Evolutionary conservation across 2,329 filamentous ascomycete genomes (phyloP), one percentile per base, ranked within the genome.

Genomic region (Fusarium keratoplasticum): DNA sequence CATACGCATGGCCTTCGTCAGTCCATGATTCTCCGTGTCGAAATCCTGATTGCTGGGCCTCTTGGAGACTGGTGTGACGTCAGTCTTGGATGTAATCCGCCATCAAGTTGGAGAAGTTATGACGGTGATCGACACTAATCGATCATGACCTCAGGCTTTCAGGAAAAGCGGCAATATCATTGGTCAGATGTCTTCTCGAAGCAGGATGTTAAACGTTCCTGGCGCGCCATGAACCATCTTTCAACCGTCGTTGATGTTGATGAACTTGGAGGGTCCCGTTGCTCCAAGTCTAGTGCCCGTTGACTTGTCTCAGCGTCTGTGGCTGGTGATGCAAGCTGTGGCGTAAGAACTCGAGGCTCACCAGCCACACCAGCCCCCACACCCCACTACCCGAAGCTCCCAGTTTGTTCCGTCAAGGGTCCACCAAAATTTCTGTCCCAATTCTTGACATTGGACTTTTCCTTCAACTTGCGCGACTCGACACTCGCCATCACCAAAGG

Each of bases 1-100:
- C 61, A 50, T 55, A 66, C 38, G 13, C 38, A 42, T 42, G 40
- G 52, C 44, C 25, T 64, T 50, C 29, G 38, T 64, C 67, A 71
- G 65, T 71, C 69, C 72, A 78, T 78, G 74, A 65, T 76, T 73
- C 66, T 54, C 40, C 57, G 66, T 33, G 44, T 69, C 44, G 57
- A 78, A 78, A 78, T 78, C 77, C 77, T 77, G 77, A 77, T 78
- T 78, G 69, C 67, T 77, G 76, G 70, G 66, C 64, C 31, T 72
- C 36, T 62, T 25, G 59, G 73, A 60, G 69, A n/a, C 71, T 64
- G 40, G 57, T 64, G 77, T 78, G 77, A 78, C 77, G 77, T 78
- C 77, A 78, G 76, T 57, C 65, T 61, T 70, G 66, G 71, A 33
- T 44, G 63, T 36, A 47, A 59, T 62, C 52, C 35, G 35, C 60